phyloP scores from a whole-genome alignment of 1,284 basidiomycete species.

The Leccinum cinnamomeum region DNA sequence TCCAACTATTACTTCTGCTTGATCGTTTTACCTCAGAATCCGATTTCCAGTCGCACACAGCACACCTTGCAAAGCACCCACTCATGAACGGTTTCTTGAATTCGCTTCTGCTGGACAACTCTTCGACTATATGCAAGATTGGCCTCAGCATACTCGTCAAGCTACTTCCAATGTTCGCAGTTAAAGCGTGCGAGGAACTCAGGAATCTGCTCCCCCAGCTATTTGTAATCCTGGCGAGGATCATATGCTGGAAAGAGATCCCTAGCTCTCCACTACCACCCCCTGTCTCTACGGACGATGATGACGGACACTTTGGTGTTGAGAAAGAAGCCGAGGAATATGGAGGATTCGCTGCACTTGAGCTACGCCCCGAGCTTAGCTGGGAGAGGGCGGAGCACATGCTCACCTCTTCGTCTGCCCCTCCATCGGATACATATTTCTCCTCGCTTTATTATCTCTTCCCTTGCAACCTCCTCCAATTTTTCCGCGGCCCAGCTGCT shows the following conservation, averaged over 20 bases:
- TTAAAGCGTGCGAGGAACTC: constrained; percentile 55
- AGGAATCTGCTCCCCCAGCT: constrained; percentile 60
- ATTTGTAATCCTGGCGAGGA: constrained; percentile 62
- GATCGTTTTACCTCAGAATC: constrained; percentile 58
- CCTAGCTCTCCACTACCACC: constrained; percentile 33
- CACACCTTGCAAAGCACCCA: constrained; percentile 58
- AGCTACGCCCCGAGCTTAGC: constrained; percentile 51
- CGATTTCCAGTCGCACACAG: constrained; percentile 48
- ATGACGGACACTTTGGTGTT: constrained; percentile 36
- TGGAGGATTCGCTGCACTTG: constrained; percentile 30
- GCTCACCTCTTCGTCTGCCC: constrained; percentile 52
- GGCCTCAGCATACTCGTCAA: constrained; percentile 64
- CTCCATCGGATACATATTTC: constrained; percentile 65
- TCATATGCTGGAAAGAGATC: constrained; percentile 68
- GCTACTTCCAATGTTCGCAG: constrained; percentile 70
- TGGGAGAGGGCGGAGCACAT: constrained; percentile 67
- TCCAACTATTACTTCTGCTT: constrained; percentile 68
- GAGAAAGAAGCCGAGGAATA: constrained; percentile 36
- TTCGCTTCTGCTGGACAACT: constrained; percentile 70
- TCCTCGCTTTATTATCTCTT: constrained; percentile 85
- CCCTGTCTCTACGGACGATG: constrained; percentile 35
- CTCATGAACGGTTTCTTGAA: constrained; percentile 60
- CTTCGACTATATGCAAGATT: constrained; percentile 64
- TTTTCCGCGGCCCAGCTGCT: constrained; percentile 63
- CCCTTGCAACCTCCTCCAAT: constrained; percentile 79